A percentile compares a stretch with the other conserved stretches of the same genome.
Conservation (phyloP, 306 rosid species). For the Medicago truncatula region MtrunA17r5.0-ANR NC_053044.1:36405001-36405500, state of each 20-base stretch:
- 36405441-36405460: slow-evolving; percentile 63
- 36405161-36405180: slow-evolving; percentile 88
- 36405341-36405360: slow-evolving; percentile 78
- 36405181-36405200: slow-evolving; percentile 99
- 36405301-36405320: slow-evolving; percentile 96
- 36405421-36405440: slow-evolving; percentile 71
- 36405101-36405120: slow-evolving; percentile 88
- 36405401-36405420: slow-evolving; percentile 67
- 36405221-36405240: slow-evolving; percentile 99
- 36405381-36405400: slow-evolving; percentile 74
- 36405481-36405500: slow-evolving; percentile 95
- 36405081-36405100: slow-evolving; percentile 80
- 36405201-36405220: slow-evolving; percentile 99
- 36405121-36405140: slow-evolving; percentile 84
- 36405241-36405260: slow-evolving; percentile 99
- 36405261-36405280: slow-evolving; percentile 99
- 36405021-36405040: slow-evolving; percentile 87
- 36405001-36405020: slow-evolving; percentile 66
- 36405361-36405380: slow-evolving; percentile 80
- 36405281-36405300: slow-evolving; percentile 99
- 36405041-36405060: slow-evolving; percentile 84
- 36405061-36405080: slow-evolving; percentile 86
- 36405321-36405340: slow-evolving; percentile 74
- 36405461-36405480: slow-evolving; percentile 84
- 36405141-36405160: slow-evolving; percentile 91